Percentiles rank a stretch among this genome's conserved stretches.
These are phyloP conservation scores for Pyrenophora graminea DNA, from an alignment of 2,329 filamentous ascomycete genomes.

Conservation along the genomic window DNA sequence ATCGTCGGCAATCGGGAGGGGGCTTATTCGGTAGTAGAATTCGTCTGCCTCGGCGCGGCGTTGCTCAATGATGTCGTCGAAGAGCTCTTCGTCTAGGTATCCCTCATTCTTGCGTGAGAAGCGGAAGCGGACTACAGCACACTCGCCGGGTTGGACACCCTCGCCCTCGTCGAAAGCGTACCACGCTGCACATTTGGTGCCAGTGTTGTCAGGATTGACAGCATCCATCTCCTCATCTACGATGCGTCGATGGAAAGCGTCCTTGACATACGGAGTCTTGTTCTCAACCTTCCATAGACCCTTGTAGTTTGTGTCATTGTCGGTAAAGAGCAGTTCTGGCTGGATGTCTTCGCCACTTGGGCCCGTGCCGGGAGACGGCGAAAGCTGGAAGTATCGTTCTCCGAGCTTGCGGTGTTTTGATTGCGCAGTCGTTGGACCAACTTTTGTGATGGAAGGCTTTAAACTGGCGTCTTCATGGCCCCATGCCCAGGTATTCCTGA, in stretches of 20 bases:
- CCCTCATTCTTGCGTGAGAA: slow-evolving; percentile 74
- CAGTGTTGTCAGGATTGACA: slow-evolving; percentile 76
- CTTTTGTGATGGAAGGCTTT: slow-evolving; percentile 76
- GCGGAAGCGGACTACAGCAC: slow-evolving; percentile 91
- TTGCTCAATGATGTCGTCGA: slow-evolving; percentile 87
- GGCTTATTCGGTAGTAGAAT: slow-evolving; percentile 92
- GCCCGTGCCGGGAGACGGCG: slow-evolving; percentile 85
- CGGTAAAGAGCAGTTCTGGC: slow-evolving; percentile 86
- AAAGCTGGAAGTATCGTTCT: slow-evolving; percentile 80
- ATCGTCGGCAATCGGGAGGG: slow-evolving; percentile 90
- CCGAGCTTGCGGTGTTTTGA: slow-evolving; percentile 82
- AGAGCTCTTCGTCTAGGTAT: slow-evolving; percentile 88
- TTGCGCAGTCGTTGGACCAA: slow-evolving; percentile 69
- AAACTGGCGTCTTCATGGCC: slow-evolving; percentile 74
- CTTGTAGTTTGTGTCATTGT: slow-evolving; percentile 91
- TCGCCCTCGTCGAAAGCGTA: slow-evolving; percentile 89
- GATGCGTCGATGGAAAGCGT: slow-evolving; percentile 89
- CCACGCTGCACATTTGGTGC: slow-evolving; percentile 91
- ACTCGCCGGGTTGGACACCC: slow-evolving; percentile 86
- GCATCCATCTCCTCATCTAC: slow-evolving; percentile 79
- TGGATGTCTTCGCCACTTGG: slow-evolving; percentile 79
- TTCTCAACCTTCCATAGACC: slow-evolving; percentile 75
- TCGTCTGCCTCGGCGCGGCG: slow-evolving; percentile 90
- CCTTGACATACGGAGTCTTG: slow-evolving; percentile 83
- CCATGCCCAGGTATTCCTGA: slow-evolving; percentile 97